phyloP scores from a whole-genome alignment of 441 rosid species.

The Raphanus hybrid region DNA sequence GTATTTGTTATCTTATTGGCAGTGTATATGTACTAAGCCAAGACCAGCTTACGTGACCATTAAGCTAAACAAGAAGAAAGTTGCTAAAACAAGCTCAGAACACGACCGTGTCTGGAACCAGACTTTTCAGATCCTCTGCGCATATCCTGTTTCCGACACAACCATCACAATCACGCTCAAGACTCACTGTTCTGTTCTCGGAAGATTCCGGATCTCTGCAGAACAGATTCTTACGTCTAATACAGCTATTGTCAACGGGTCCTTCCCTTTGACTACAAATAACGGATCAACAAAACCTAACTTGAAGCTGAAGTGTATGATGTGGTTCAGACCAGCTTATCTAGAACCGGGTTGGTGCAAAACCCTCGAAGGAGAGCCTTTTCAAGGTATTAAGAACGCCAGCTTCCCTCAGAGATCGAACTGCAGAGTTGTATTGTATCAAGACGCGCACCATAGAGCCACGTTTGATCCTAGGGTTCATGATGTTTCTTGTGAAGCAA shows the following conservation, averaged over 20 bases:
- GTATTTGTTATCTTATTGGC: slow-evolving; percentile 10
- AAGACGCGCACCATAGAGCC: slow-evolving; percentile 70
- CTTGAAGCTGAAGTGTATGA: slow-evolving; percentile 62
- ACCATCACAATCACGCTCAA: slow-evolving; percentile 66
- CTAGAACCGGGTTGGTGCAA: slow-evolving; percentile 65
- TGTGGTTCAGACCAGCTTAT: slow-evolving; percentile 88
- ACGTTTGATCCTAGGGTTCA: slow-evolving; percentile 60
- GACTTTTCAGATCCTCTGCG: slow-evolving; percentile 80
- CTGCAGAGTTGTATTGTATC: slow-evolving; percentile 71
- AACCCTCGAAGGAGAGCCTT: slow-evolving; percentile 47
- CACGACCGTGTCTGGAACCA: slow-evolving; percentile 85
- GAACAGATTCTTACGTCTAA: slow-evolving; percentile 49
- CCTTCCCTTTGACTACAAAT: slow-evolving; percentile 60
- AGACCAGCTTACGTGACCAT: slow-evolving; percentile 73
- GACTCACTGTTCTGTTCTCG: slow-evolving; percentile 70
- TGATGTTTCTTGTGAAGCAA: slow-evolving; percentile 45
- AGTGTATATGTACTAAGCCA: slow-evolving; percentile 62
- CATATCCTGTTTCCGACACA: slow-evolving; percentile 64
- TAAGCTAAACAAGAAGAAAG: slow-evolving; percentile 62
- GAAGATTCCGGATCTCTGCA: slow-evolving; percentile 62
- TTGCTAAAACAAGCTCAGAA: slow-evolving; percentile 72
- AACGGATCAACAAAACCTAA: slow-evolving; percentile 54
- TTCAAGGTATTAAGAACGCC: slow-evolving; percentile 67
- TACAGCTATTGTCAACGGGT: slow-evolving; percentile 60
- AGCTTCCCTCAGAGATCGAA: slow-evolving; percentile 78